Percentiles rank a stretch among this genome's conserved stretches.
Evolutionary conservation across 352 stramenopile genomes (phyloP).

Genomic region (Phytopythium delawarense): DNA sequence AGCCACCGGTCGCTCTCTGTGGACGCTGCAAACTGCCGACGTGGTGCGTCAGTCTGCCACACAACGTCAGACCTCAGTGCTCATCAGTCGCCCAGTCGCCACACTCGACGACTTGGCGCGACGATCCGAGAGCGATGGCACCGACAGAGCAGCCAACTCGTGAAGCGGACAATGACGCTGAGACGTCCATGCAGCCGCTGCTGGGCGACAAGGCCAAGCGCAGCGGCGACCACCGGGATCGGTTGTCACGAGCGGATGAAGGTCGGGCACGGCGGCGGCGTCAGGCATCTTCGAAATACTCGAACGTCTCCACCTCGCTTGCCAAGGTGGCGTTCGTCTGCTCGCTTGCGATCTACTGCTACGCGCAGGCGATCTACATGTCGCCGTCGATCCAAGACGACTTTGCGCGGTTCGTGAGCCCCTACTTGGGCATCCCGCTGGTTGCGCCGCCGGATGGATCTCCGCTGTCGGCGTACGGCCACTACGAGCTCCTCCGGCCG

Average conservation of each 20-base stretch:
- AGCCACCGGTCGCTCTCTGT: not conserved
- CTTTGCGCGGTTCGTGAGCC: conserved; percentile 20
- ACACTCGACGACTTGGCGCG: too few relatives aligned
- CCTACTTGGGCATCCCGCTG: conserved; percentile 26
- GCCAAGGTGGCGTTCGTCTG: conserved; percentile 28
- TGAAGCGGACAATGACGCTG: not conserved
- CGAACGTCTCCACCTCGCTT: not conserved
- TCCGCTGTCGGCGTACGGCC: conserved; percentile 18
- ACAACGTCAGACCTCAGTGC: not conserved
- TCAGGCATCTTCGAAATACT: not conserved
- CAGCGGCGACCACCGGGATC: not conserved
- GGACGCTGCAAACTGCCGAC: not conserved
- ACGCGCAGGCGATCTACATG: conserved; percentile 37
- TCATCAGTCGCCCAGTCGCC: not conserved
- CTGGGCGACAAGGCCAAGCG: not conserved
- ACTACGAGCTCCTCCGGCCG: conserved; percentile 52
- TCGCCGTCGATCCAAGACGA: conserved; percentile 29
- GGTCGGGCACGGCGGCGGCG: not conserved
- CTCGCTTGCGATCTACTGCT: conserved; percentile 36
- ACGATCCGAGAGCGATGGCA: not conserved
- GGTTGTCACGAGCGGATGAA: not conserved
- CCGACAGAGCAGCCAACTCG: not conserved
- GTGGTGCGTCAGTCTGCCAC: not conserved
- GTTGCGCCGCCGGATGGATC: conserved; percentile 21
- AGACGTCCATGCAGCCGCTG: not conserved